Evolutionary conservation across 2,329 filamentous ascomycete genomes (phyloP).

Genomic region (Calonectria naviculata): DNA sequence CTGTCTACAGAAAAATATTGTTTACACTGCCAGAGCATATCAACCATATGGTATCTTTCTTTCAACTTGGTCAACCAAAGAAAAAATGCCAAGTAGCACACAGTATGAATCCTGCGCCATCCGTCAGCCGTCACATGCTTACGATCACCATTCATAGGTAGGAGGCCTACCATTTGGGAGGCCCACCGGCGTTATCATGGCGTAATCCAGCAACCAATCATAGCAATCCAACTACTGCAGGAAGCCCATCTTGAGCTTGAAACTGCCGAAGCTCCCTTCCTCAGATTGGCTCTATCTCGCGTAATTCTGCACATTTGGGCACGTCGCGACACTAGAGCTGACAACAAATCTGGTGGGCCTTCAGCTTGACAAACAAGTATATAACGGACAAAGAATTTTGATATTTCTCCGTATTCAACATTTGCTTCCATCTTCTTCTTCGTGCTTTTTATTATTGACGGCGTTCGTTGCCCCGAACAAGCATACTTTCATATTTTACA

Average conservation of each 20-base stretch:
- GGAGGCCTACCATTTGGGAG: neutral
- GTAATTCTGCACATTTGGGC: neutral
- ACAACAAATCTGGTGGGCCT: neutral
- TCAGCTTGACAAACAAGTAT: neutral
- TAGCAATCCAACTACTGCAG: too few species aligned
- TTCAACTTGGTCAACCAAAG: neutral
- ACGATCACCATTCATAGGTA: neutral
- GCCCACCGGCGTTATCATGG: neutral
- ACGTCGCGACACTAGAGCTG: neutral
- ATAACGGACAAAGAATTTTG: too few species aligned
- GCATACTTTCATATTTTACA: neutral
- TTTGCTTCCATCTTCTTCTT: too few species aligned
- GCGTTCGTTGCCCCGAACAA: too few species aligned
- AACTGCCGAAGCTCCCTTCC: too few species aligned
- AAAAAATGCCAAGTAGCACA: neutral
- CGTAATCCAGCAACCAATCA: neutral
- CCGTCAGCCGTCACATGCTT: neutral
- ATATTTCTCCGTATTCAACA: too few species aligned
- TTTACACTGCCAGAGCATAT: too few species aligned
- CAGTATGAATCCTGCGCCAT: too few species aligned
- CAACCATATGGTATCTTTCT: too few species aligned
- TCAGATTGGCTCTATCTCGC: neutral
- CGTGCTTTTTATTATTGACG: too few species aligned
- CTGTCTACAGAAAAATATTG: too few species aligned
- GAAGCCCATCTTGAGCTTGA: too few species aligned